phyloP scores from a whole-genome alignment of 1,139 yeast genomes.

The Suhomyces taliae region DNA sequence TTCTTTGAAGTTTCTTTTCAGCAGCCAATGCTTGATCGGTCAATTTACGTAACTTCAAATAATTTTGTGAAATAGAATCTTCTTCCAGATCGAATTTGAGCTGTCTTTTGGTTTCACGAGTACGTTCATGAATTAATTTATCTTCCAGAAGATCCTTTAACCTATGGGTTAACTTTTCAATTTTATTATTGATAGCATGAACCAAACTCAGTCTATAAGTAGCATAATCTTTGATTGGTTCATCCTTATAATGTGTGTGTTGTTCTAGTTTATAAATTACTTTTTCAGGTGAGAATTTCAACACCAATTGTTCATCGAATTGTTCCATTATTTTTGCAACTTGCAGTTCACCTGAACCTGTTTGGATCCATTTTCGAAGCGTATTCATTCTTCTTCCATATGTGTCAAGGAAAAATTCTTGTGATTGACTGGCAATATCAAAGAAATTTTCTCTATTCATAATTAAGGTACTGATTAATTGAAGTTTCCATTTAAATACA shows the following conservation, averaged over 20 bases:
- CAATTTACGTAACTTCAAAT: conserved; percentile 45
- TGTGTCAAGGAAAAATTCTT: conserved; percentile 23
- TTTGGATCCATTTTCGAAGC: conserved; percentile 28
- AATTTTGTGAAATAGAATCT: conserved; percentile 47
- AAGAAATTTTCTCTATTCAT: conserved; percentile 30
- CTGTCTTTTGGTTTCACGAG: conserved; percentile 52
- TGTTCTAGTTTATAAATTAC: conserved; percentile 24
- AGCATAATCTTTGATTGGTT: conserved; percentile 1
- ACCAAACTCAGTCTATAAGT: conserved; percentile 3
- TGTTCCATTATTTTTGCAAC: conserved; percentile 14
- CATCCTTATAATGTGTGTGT: conserved; percentile 9
- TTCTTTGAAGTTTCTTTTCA: conserved; percentile 48
- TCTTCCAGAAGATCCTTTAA: conserved; percentile 3
- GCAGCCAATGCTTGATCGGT: conserved; percentile 51
- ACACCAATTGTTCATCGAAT: conserved; percentile 24
- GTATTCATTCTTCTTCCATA: conserved; percentile 32
- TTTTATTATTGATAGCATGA: conserved; percentile 1
- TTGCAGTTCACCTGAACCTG: conserved; percentile 13
- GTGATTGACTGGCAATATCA: conserved; percentile 12
- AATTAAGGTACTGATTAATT: conserved; percentile 31
- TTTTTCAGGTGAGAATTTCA: conserved; percentile 26
- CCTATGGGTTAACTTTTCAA: conserved; percentile 1
- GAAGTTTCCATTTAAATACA: conserved; percentile 33
- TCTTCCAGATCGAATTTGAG: conserved; percentile 49
- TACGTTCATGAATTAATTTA: conserved; percentile 19